These are phyloP conservation scores for Fusarium lateritium DNA, from an alignment of 2,329 filamentous ascomycete genomes.

Conservation along the genomic window DNA sequence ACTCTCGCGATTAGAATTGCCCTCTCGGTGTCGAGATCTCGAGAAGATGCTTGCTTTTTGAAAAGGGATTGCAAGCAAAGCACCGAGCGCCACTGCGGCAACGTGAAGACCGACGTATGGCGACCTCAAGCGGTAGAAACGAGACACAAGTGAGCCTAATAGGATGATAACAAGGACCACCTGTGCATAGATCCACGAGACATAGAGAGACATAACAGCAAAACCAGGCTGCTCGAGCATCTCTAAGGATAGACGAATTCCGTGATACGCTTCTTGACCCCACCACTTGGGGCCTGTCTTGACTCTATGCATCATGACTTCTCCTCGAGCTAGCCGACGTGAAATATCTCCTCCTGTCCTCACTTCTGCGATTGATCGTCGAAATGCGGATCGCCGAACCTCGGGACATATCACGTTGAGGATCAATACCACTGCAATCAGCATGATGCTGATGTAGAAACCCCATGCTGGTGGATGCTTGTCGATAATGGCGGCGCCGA, in stretches of 20 bases:
- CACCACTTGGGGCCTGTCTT: constrained; percentile 82
- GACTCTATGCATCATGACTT: constrained; percentile 82
- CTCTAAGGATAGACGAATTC: constrained; percentile 73
- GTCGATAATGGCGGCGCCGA: constrained; percentile 80
- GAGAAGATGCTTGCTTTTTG: constrained; percentile 80
- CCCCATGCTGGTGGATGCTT: constrained; percentile 77
- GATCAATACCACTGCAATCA: constrained; percentile 75
- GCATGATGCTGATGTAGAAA: constrained; percentile 79
- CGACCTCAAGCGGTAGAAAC: constrained; percentile 75
- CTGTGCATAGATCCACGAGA: constrained; percentile 84
- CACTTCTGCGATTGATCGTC: constrained; percentile 77
- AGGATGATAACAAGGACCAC: constrained; percentile 80
- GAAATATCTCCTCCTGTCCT: constrained; percentile 67
- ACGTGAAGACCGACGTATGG: constrained; percentile 77
- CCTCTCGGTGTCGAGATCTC: constrained; percentile 70
- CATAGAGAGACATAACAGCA: constrained; percentile 78
- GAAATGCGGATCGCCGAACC: constrained; percentile 77
- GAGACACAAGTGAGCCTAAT: constrained; percentile 79
- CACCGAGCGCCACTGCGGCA: constrained; percentile 76
- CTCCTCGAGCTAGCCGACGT: constrained; percentile 76
- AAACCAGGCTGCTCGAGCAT: constrained; percentile 85
- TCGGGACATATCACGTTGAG: constrained; percentile 81
- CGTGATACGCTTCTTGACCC: constrained; percentile 82
- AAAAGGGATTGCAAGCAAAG: constrained; percentile 78
- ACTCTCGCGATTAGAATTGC: constrained; percentile 77